Conservation (phyloP, 805 yeast species). For the Starmerella etchellsii region DNA sequence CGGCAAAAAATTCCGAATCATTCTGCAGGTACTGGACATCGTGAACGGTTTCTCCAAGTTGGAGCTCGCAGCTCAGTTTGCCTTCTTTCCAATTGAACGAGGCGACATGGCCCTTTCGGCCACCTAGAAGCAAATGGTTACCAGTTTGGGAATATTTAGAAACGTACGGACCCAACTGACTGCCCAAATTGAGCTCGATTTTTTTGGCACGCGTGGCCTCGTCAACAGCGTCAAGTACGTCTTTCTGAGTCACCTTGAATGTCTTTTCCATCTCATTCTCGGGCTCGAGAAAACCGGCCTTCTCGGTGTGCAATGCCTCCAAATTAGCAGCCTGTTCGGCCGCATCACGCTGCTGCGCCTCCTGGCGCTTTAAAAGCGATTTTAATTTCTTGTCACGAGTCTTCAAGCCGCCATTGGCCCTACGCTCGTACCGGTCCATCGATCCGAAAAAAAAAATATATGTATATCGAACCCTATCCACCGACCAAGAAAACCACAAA, state of each 20-base stretch:
- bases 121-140: conserved; percentile 69
- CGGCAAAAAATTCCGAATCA: conserved; percentile 80
- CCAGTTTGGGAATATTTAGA: conserved; percentile 81
- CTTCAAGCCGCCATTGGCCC: conserved; percentile 48
- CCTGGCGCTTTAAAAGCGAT: conserved; percentile 41
- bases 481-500: no score
- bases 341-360: conserved; percentile 63
- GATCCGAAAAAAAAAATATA: background rate
- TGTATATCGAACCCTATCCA: no score
- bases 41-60: conserved; percentile 76
- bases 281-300: conserved; percentile 76
- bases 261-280: conserved; percentile 91
- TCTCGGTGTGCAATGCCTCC: conserved; percentile 73
- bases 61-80: conserved; percentile 61
- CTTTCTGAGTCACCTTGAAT: conserved; percentile 68
- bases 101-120: conserved; percentile 89
- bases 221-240: conserved; percentile 66
- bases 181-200: conserved; percentile 52
- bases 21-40: conserved; percentile 85
- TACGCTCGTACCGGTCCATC: conserved; percentile 21
- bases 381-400: conserved; percentile 33
- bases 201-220: conserved; percentile 54
- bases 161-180: conserved; percentile 72
- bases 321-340: conserved; percentile 75
- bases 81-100: conserved; percentile 94